Base-by-base conservation (phyloP, 768 basidiomycete genomes). In the Gautieria morchelliformis region DNA sequence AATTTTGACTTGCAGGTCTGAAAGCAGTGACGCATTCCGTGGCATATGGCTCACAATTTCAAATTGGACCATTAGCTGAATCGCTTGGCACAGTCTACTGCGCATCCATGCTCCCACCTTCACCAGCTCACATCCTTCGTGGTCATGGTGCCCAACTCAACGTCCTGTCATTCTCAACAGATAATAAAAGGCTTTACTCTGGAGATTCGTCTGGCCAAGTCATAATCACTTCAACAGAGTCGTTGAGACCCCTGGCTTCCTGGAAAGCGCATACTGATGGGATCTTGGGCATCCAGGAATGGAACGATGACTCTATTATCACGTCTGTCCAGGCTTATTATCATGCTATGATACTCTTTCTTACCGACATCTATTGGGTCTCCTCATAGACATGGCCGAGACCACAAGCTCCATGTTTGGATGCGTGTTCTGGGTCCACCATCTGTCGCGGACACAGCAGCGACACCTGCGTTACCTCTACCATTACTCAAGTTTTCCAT, bases 401-500 rank as follows among this genome's bases (percentile, higher is more conserved):
- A 95, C 71, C 89, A 94, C 70, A 88, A 89, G 67, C 67, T 93
- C 33, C 85, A 89, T 65, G 74, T 89, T 5, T 93, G 88, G 87
- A 69, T 67, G 30, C 72, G 80, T 27, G 71, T 80, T 44, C 67
- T 73, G 8, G 80, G 81, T 42, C 59, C 71, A 1, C 70, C 24
- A 72, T 82, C 47, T 19, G 77, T 82, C 7, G 79, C 81, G 17
- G 75, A 73, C 15, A 81, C 84, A 3, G 87, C 84, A 1, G 73
- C 78, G 0, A 63, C 78, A 40, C 71, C 78, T 1, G 76, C 73
- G 30, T 67, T 79, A 7, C 73, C 78, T 1, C 69, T 70, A 0
- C 87, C 88, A 4, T 59, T 66, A 7, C 67, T 89, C 4, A 66
- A 71, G 11, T 86, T 84, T 63, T 86, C 87, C 0, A 71, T 98